Conservation (phyloP, 2,329 filamentous ascomycete genomes). For the Aspergillus neoniger region DNA sequence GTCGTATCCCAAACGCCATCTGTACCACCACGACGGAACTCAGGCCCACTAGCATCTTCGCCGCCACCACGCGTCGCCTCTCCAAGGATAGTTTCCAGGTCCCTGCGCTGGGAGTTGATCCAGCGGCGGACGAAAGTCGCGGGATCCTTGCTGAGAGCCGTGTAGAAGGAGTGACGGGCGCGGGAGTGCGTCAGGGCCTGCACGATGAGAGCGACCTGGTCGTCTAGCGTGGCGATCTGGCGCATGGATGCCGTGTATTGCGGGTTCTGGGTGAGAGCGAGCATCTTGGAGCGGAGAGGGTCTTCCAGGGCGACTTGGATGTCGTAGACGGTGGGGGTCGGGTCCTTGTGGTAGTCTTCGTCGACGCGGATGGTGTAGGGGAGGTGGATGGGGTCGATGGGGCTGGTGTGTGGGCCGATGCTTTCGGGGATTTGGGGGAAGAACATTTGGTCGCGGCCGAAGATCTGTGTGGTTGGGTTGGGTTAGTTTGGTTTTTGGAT, state of each 20-base stretch:
- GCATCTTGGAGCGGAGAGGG: constrained; percentile 69
- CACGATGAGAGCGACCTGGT: constrained; percentile 79
- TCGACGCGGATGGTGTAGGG: constrained; percentile 94
- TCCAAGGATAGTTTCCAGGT: constrained; percentile 83
- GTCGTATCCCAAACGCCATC: constrained; percentile 65
- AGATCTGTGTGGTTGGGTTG: constrained; percentile 56
- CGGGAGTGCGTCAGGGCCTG: constrained; percentile 83
- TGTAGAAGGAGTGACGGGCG: constrained; percentile 87
- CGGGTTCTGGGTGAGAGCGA: constrained; percentile 67
- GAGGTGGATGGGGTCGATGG: constrained; percentile 78
- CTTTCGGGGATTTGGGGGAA: constrained; percentile 85
- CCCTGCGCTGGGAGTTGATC: constrained; percentile 87
- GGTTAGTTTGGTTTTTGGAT: constrained; percentile 5
- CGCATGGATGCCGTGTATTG: constrained; percentile 71
- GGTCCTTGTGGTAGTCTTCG: constrained; percentile 72
- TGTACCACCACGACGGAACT: constrained; percentile 52
- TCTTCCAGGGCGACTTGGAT: constrained; percentile 82
- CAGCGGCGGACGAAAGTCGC: constrained; percentile 82
- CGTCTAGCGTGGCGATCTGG: constrained; percentile 75
- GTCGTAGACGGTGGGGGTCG: constrained; percentile 84
- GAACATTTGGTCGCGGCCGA: constrained; percentile 73
- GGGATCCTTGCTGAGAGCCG: constrained; percentile 75
- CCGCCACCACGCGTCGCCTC: constrained; percentile 66
- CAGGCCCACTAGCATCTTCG: constrained; percentile 55
- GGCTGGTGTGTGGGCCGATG: constrained; percentile 73